These are phyloP conservation scores for Ogataea pilisensis DNA, from an alignment of 805 yeast genomes.

Conservation along the genomic window DNA sequence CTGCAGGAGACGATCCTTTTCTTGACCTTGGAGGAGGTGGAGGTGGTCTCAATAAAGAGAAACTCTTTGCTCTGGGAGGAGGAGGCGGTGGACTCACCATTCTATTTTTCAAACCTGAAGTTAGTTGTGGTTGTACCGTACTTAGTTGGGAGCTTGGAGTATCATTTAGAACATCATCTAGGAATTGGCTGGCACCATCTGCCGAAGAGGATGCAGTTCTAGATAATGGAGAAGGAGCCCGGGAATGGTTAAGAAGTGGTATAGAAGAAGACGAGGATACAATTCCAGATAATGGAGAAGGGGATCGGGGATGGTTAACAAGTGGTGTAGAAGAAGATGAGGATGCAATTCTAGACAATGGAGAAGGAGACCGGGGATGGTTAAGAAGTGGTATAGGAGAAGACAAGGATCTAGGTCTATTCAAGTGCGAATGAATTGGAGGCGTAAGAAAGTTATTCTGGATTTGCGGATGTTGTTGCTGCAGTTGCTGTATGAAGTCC, in stretches of 20 bases:
- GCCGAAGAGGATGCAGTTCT: slow-evolving; percentile 11
- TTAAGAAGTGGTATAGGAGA: slow-evolving; percentile 13
- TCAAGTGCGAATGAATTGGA: slow-evolving; percentile 12
- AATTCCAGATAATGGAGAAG: slow-evolving; percentile 21
- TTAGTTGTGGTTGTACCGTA: background rate
- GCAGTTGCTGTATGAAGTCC: background rate
- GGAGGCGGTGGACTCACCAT: slow-evolving; percentile 24
- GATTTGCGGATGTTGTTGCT: slow-evolving; percentile 5
- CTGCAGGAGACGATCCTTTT: slow-evolving; percentile 23
- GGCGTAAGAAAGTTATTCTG: slow-evolving; percentile 7
- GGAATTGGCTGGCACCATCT: slow-evolving; percentile 18
- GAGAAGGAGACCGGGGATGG: slow-evolving; percentile 21
- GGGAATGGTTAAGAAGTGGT: slow-evolving; percentile 11
- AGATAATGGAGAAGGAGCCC: slow-evolving; percentile 23
- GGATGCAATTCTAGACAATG: slow-evolving; percentile 16
- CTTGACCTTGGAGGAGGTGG: slow-evolving; percentile 30
- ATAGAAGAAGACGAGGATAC: slow-evolving; percentile 22
- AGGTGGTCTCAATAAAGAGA: slow-evolving; percentile 20
- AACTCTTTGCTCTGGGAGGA: slow-evolving; percentile 16
- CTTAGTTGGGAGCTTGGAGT: slow-evolving; percentile 8
- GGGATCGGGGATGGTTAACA: slow-evolving; percentile 11
- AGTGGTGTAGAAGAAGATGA: slow-evolving; percentile 21
- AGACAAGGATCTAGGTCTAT: slow-evolving; percentile 22
- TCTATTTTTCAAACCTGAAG: background rate
- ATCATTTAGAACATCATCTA: slow-evolving; percentile 20